Evolutionary conservation across 371 early-diverging fungal genomes (phyloP), one percentile per base, ranked within the genome.

Genomic region (Mucor indicus): DNA sequence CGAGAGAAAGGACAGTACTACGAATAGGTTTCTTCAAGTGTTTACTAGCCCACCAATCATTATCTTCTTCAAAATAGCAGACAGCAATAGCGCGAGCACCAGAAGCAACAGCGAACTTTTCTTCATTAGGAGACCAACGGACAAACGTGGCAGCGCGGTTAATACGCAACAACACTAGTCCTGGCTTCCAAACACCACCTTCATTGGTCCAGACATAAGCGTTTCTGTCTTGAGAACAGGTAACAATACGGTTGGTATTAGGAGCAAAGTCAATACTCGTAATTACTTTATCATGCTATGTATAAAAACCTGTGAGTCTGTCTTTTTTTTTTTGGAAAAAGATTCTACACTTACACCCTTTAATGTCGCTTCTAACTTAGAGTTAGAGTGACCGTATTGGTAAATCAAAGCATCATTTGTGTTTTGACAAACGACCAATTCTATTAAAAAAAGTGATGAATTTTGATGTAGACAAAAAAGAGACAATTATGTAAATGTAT

Each of bases 31-130:
- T 92, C 74, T 95, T 93, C 54, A 96, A 66, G 60, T 96, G 98
- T 75, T 93, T 95, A 58, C 87, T 81, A 31, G 86, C 87, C 95
- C 98, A 98, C 98, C 96, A 96, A 67, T 95, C 89, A 60, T 91
- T 90, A 55, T 91, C 94, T 67, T 90, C 89, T 50, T 92, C 97
- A 77, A 92, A 98, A 65, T 96, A 96, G 60, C 97, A 95, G 38
- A 98, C 82, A 1, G 95, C 83, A 53, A 97, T 91, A 64, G 84
- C 82, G 15, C 89, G 80, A 38, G 96, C 87, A 38, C 96, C 96
- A 43, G 91, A 89, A 17, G 90, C 96, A 4, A 96, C 98, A 4
- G 98, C 98, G 80, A 98, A 98, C 83, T 98, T 98, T 76, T 93
- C 85, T 74, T 96, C 98, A 39, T 73, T 77, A 40, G 97, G 98